Evolutionary conservation across 257 asterid genomes (phyloP), one percentile per base, ranked within the genome.

Genomic region (Prunella vulgaris): DNA sequence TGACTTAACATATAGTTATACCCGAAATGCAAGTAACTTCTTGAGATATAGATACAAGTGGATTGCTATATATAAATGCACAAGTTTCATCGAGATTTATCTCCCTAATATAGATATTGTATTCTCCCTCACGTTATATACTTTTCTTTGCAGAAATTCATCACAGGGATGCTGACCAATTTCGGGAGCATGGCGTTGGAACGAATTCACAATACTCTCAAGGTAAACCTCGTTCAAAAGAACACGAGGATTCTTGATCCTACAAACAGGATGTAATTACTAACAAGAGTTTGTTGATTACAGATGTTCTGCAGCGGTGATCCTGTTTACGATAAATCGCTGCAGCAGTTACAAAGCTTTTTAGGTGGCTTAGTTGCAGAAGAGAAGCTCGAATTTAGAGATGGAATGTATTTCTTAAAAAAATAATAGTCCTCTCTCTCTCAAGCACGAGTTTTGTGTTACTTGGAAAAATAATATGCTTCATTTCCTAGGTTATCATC

Each of bases 121-220:
- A 54, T 30, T 40, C 22, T 38, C 56, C 33, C 9, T 54, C 30
- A 13, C 0, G 57, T 38, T 64, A 10, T 40, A 13, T 40, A 37
- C 17, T 13, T n/a, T n/a, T n/a, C n/a, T n/a, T 80, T 74, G 83
- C 86, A 94, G 97, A 94, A 94, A 84, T 91, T 91, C 71, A 86
- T 94, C 78, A 78, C 82, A 58, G 96, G 97, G 71, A 94, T 94
- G 97, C 97, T 94, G 25, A 91, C 97, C 52, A 94, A 94, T 82
- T 91, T 91, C 15, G 99, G 96, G 71, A 91, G 93, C 88, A 90
- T 93, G 99, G 89, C 99, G 0, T 74, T 93, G 90, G 99, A 93
- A 53, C 88, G 99, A 60, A 90, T 93, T 66, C 99, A 93, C 80
- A 93, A 93, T 48, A 90, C 95, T 10, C 96, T 94, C 80, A 94